phyloP scores from a whole-genome alignment of 1,139 yeast species.

The Yamadazyma pseudoaaseri region DNA sequence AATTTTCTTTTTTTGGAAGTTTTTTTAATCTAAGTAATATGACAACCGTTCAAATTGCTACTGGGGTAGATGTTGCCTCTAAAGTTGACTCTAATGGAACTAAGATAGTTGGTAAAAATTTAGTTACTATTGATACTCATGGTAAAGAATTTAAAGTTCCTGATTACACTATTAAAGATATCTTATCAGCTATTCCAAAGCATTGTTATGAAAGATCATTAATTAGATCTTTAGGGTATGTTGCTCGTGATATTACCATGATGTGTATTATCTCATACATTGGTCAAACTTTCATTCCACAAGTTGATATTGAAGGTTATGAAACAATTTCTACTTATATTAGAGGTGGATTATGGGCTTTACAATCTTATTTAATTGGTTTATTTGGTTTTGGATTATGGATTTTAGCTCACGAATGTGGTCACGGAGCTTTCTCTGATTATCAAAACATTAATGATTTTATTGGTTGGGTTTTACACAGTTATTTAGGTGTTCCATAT shows the following conservation, averaged over 20 bases:
- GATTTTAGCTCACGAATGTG: constrained; percentile 91
- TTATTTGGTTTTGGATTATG: constrained; percentile 65
- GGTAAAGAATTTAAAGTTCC: constrained; percentile 74
- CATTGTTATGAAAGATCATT: constrained; percentile 72
- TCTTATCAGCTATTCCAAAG: constrained; percentile 69
- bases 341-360: constrained; percentile 40
- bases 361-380: constrained; percentile 50
- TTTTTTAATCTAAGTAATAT: constrained; percentile 1
- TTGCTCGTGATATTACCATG: constrained; percentile 59
- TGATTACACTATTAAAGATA: constrained; percentile 70
- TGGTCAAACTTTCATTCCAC: constrained; percentile 53
- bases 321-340: constrained; percentile 21
- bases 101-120: constrained; percentile 17
- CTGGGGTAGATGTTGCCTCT: not conserved
- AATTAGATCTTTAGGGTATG: constrained; percentile 57
- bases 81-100: constrained; percentile 5
- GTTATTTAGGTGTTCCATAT: constrained; percentile 76
- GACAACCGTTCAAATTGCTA: constrained; percentile 9
- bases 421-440: constrained; percentile 82
- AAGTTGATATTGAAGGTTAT: constrained; percentile 23
- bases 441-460: constrained; percentile 66
- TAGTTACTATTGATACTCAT: constrained; percentile 54
- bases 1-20: constrained; percentile 1
- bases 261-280: constrained; percentile 44
- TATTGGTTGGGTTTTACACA: constrained; percentile 82